Evolutionary conservation across 495 filamentous ascomycete species (phyloP).

Genomic region (Podospora didyma): DNA sequence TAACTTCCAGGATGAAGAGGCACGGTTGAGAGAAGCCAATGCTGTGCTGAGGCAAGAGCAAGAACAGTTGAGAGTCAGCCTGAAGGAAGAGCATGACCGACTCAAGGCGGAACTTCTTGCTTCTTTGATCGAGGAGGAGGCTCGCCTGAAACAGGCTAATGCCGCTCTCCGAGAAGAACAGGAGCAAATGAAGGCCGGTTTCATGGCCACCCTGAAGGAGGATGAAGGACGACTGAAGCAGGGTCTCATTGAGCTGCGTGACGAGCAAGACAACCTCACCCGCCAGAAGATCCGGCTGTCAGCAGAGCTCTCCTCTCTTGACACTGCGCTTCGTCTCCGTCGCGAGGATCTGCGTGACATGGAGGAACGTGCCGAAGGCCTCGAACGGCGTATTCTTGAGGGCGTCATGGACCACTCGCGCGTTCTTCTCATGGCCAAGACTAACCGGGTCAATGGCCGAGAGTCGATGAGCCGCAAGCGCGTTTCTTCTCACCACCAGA

Average conservation of each 20-base stretch:
- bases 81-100: conserved; percentile 28
- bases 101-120: conserved; percentile 52
- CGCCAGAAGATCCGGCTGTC: conserved; percentile 71
- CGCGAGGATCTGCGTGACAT: conserved; percentile 87
- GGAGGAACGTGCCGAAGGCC: conserved; percentile 77
- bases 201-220: conserved; percentile 50
- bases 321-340: conserved; percentile 82
- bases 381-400: conserved; percentile 90
- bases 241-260: conserved; percentile 43
- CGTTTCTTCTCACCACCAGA: conserved; percentile 31
- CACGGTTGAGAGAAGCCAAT: conserved; percentile 5
- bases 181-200: conserved; percentile 61
- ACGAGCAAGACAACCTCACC: conserved; percentile 67
- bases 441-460: conserved; percentile 33
- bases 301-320: conserved; percentile 79
- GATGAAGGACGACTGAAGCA: conserved; percentile 40
- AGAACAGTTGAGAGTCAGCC: conserved; percentile 13
- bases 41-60: conserved; percentile 16
- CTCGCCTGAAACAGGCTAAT: conserved; percentile 71
- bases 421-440: conserved; percentile 69
- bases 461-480: conserved; percentile 69
- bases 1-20: conserved; percentile 14
- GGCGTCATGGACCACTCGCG: conserved; percentile 94
- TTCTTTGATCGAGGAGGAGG: conserved; percentile 66
- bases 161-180: conserved; percentile 62